Evolutionary conservation across 257 asterid species (phyloP), one percentile per base, ranked within the genome.

Genomic region (Gentiana dahurica): DNA sequence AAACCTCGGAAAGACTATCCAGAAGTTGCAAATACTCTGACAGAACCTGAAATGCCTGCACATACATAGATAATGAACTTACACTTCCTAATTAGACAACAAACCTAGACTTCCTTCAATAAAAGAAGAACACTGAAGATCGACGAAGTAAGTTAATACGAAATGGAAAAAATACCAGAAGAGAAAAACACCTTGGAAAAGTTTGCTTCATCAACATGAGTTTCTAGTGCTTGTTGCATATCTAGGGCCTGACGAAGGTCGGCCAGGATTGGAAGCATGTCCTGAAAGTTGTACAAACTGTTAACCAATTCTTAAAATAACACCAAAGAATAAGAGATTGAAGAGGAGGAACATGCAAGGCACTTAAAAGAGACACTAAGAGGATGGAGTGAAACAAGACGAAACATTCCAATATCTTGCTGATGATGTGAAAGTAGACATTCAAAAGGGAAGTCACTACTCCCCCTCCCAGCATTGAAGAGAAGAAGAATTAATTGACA

Each of bases 1-100:
- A 81, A 65, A 92, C 91, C 63, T 74, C 85, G 37, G 99, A 83
- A 59, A 92, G 74, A 67, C 87, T 80, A 74, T 83, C 95, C 60
- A 92, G 71, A 69, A 92, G 76, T 76, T 88, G 99, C 84, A 92
- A 75, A 77, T 92, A 89, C 75, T 92, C 97, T 2, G 97, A 80
- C 59, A 92, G 79, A 55, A 80, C 81, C 76, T 88, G 97, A 75
- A 92, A 92, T 61, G 95, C 97, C 99, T 92, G 93, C 72, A 65
- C 82, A 68, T 65, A 57, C 38, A 57, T 34, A 47, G 53, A 58
- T 35, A 54, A 67, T 34, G 7, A n/a, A 43, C 67, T 79, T 46
- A 71, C 2, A 41, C 9, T 41, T 41, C 46, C 46, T 41, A 41
- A 5, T 41, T 4, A 41, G 46, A 41, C 46, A 46, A 59, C n/a